Conservation (phyloP, 495 filamentous ascomycete genomes). For the Penicillium cosmopolitanum region DNA sequence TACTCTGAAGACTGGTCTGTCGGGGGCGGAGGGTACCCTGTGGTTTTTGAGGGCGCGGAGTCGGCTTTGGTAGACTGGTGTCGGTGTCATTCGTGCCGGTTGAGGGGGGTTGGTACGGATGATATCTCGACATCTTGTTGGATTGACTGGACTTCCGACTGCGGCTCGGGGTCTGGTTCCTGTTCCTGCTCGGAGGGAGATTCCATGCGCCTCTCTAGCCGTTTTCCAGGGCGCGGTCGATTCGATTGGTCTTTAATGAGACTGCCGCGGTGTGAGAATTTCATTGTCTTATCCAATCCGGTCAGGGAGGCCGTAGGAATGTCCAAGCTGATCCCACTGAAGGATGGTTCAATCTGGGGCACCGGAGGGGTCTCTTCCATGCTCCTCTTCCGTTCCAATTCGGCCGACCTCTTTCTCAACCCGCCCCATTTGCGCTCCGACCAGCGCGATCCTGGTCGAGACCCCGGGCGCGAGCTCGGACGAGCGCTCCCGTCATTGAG, state of each 20-base stretch:
- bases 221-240: constrained; percentile 24
- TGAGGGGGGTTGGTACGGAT: constrained; percentile 9
- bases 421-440: constrained; percentile 50
- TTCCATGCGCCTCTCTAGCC: constrained; percentile 21
- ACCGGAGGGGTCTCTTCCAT: constrained; percentile 39
- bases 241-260: constrained; percentile 37
- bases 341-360: constrained; percentile 43
- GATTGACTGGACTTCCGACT: constrained; percentile 8
- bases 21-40: constrained; percentile 39
- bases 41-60: constrained; percentile 45
- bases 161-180: neutral
- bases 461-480: constrained; percentile 41
- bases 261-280: constrained; percentile 62
- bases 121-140: constrained; percentile 11
- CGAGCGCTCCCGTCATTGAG: constrained; percentile 41
- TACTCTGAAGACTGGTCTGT: constrained; percentile 35
- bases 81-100: constrained; percentile 19
- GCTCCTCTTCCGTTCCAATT: constrained; percentile 37
- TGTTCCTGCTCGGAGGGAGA: constrained; percentile 9
- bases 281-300: constrained; percentile 55
- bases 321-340: constrained; percentile 57
- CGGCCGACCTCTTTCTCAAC: constrained; percentile 41
- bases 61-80: constrained; percentile 36
- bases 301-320: constrained; percentile 60
- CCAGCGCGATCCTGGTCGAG: constrained; percentile 45